phyloP scores from a whole-genome alignment of 306 rosid genomes.

The Betula pendula region DNA sequence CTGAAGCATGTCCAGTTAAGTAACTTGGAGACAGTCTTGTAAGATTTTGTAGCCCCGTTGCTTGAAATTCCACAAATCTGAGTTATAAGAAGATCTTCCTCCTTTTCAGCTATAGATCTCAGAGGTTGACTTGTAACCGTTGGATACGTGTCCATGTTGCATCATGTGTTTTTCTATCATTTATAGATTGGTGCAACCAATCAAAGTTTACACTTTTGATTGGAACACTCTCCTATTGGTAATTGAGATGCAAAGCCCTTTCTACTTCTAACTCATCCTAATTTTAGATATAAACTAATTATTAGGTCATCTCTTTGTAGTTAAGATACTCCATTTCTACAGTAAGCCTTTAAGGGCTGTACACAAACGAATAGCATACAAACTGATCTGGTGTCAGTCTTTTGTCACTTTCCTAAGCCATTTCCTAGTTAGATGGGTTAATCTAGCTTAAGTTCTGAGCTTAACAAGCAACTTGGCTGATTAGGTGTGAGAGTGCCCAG shows the following conservation, averaged over 20 bases:
- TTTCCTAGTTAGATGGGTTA: background rate
- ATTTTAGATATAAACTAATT: background rate
- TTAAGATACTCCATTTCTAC: background rate
- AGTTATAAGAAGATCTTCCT: background rate
- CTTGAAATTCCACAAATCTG: background rate
- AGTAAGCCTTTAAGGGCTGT: background rate
- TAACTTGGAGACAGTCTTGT: background rate
- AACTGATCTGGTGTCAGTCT: background rate
- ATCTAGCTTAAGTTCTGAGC: background rate
- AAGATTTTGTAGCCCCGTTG: background rate
- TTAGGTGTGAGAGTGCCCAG: background rate
- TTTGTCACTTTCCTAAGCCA: background rate
- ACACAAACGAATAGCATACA: background rate
- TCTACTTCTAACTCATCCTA: background rate
- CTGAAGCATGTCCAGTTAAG: background rate
- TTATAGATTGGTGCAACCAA: background rate
- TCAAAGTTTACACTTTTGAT: background rate
- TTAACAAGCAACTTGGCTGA: background rate
- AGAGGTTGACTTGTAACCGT: background rate
- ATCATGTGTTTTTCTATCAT: background rate
- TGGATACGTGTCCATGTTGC: background rate
- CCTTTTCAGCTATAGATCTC: background rate
- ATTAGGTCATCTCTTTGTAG: background rate
- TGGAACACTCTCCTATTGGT: background rate
- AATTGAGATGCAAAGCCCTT: background rate